Evolutionary conservation across 495 filamentous ascomycete genomes (phyloP), one percentile per base, ranked within the genome.

Genomic region (Pseudotulostoma volvatum): DNA sequence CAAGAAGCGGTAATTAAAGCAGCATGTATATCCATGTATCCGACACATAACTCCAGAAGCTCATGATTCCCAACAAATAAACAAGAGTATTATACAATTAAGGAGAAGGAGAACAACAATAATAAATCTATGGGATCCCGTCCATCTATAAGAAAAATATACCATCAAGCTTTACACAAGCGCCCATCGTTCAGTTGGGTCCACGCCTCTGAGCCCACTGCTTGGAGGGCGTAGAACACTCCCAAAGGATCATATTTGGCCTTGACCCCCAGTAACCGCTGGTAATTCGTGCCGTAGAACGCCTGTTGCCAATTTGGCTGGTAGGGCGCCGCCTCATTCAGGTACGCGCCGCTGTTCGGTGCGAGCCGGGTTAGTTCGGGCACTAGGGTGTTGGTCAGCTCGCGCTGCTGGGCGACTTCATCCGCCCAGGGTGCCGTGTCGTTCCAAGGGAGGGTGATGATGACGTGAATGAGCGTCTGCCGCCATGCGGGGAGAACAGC

Each of bases 201-300:
- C 74, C 75, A 80, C 13, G 57, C 56, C 33, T 79, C 76, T 41
- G 68, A 73, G 2, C 76, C 75, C 2, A 80, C 75, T 15, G 68
- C 75, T 1, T 67, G 68, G 9, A 46, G 50, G 31, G 65, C 77
- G 59, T 74, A 79, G 31, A 80, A 66, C 2, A 78, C 51, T 33
- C 67, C 61, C 7, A 60, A 38, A 0, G 77, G 74, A 53, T 82
- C 76, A 11, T 71, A 61, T 34, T 57, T 57, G 1, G 42, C 33
- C 53, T 74, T 71, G 37, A 71, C 55, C 7, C 42, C 17, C 7
- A 47, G 34, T 39, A 71, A 45, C 0, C 23, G 18, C 2, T 20
- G 35, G 39, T 71, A 71, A 39, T 67, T 67, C 1, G 13, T 17
- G 0, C 73, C 71, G 25, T 66, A 77, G 44, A 74, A 76, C 3